phyloP scores from a whole-genome alignment of 2,329 filamentous ascomycete genomes.

The Xylariaceae sp. region DNA sequence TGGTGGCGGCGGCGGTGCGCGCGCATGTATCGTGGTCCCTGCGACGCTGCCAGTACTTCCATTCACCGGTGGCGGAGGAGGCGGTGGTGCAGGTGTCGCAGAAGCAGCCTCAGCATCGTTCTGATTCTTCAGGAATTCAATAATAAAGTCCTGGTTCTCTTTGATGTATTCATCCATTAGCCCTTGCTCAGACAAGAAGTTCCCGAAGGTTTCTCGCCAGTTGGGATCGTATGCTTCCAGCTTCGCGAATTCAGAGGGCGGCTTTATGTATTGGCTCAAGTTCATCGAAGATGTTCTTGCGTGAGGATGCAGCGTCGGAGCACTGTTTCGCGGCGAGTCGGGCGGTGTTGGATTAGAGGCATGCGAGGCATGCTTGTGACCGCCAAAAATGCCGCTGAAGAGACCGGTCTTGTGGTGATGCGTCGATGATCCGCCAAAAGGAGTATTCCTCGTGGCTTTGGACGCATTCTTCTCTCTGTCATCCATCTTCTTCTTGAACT shows the following conservation, averaged over 20 bases:
- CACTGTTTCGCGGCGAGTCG: conserved; percentile 47
- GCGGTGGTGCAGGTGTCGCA: conserved; percentile 37
- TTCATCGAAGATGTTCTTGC: conserved; percentile 39
- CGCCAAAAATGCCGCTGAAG: conserved; percentile 57
- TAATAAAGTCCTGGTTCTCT: conserved; percentile 64
- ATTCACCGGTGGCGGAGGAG: conserved; percentile 34
- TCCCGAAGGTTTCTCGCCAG: conserved; percentile 62
- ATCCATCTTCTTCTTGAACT: conserved; percentile 96
- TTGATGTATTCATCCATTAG: conserved; percentile 62
- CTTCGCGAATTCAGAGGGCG: conserved; percentile 53
- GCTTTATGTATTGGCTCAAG: conserved; percentile 39
- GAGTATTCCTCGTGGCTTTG: conserved; percentile 74
- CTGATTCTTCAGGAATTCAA: conserved; percentile 59
- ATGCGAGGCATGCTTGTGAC: conserved; percentile 57
- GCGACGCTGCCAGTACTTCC: conserved; percentile 30
- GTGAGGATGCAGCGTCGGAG: conserved; percentile 35
- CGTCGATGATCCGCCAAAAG: conserved; percentile 57
- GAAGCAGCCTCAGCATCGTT: conserved; percentile 36
- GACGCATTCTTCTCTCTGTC: conserved; percentile 93
- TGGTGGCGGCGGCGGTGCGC: conserved; percentile 39
- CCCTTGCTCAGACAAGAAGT: conserved; percentile 57
- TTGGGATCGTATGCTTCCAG: conserved; percentile 60
- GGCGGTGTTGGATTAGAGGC: conserved; percentile 52
- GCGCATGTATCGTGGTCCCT: conserved; percentile 29
- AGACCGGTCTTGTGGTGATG: conserved; percentile 43